A percentile compares a stretch with the other conserved stretches of the same genome.
These are phyloP conservation scores for Aspergillus phoenicis DNA, from an alignment of 2,329 filamentous ascomycete species.

Conservation along the genomic window DNA sequence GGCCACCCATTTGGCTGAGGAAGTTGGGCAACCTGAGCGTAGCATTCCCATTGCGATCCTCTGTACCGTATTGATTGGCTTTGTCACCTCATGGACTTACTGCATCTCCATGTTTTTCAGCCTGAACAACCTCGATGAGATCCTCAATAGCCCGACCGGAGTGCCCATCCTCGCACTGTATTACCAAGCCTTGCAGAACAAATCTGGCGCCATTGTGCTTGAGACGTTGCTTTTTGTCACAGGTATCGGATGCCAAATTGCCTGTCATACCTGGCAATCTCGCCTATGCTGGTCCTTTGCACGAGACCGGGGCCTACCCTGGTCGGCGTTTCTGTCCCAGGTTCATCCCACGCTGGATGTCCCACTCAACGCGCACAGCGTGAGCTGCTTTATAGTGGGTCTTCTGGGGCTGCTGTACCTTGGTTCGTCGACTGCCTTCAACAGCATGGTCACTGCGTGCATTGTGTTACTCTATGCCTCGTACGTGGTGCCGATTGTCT, in stretches of 20 bases:
- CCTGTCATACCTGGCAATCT: slow-evolving; percentile 53
- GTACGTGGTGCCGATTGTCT: slow-evolving; percentile 52
- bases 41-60: slow-evolving; percentile 56
- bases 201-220: slow-evolving; percentile 49
- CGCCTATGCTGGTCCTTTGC: slow-evolving; percentile 57
- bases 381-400: slow-evolving; percentile 49
- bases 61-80: slow-evolving; percentile 53
- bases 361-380: slow-evolving; percentile 48
- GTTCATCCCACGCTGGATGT: slow-evolving; percentile 48
- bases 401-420: slow-evolving; percentile 52
- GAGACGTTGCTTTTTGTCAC: slow-evolving; percentile 51
- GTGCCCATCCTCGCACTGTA: slow-evolving; percentile 55
- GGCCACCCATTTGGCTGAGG: slow-evolving; percentile 55
- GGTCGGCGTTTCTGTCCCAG: slow-evolving; percentile 42
- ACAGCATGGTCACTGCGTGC: slow-evolving; percentile 48
- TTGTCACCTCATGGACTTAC: slow-evolving; percentile 53
- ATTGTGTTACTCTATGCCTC: slow-evolving; percentile 53
- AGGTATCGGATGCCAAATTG: slow-evolving; percentile 50
- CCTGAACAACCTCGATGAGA: slow-evolving; percentile 47
- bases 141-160: slow-evolving; percentile 45
- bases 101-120: slow-evolving; percentile 55
- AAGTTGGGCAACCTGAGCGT: slow-evolving; percentile 50
- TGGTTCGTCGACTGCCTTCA: slow-evolving; percentile 46
- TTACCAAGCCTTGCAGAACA: slow-evolving; percentile 46
- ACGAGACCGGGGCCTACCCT: slow-evolving; percentile 53